These are phyloP conservation scores for Cercospora sesami DNA, from an alignment of 2,329 filamentous ascomycete genomes.

Conservation along the genomic window DNA sequence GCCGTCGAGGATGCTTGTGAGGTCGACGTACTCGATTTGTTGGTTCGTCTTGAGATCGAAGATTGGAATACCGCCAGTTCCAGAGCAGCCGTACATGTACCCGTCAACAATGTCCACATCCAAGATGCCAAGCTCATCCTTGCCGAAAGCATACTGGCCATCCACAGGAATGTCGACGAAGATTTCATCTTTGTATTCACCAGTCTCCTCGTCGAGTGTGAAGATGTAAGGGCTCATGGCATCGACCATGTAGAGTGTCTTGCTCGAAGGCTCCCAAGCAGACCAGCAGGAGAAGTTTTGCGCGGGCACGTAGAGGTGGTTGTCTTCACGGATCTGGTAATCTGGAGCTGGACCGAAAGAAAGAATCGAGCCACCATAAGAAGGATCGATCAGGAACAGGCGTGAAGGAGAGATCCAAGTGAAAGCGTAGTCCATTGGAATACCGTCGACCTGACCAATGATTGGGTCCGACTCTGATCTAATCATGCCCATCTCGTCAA, in stretches of 20 bases:
- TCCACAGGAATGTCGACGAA: not conserved
- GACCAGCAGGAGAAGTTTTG: not conserved
- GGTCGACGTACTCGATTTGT: not conserved
- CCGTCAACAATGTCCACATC: not conserved
- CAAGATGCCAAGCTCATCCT: not conserved
- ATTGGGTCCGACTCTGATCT: not conserved
- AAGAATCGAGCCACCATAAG: not conserved
- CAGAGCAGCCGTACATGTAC: not conserved
- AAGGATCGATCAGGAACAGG: not conserved
- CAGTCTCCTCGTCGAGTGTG: not conserved
- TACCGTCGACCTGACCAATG: not conserved
- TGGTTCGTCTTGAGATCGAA: not conserved
- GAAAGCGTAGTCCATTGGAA: not conserved
- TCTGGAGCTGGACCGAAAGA: not conserved
- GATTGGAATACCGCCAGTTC: not conserved
- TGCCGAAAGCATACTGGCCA: not conserved
- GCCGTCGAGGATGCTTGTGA: not conserved
- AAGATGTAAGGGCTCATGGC: not conserved
- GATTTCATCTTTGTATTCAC: not conserved
- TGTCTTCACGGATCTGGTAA: not conserved
- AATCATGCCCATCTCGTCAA: not conserved
- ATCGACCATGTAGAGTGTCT: not conserved
- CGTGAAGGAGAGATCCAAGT: not conserved
- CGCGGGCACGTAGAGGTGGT: not conserved
- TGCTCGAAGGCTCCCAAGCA: not conserved